Evolutionary conservation across 805 yeast species (phyloP).

Genomic region (Wickerhamomyces bovis): DNA sequence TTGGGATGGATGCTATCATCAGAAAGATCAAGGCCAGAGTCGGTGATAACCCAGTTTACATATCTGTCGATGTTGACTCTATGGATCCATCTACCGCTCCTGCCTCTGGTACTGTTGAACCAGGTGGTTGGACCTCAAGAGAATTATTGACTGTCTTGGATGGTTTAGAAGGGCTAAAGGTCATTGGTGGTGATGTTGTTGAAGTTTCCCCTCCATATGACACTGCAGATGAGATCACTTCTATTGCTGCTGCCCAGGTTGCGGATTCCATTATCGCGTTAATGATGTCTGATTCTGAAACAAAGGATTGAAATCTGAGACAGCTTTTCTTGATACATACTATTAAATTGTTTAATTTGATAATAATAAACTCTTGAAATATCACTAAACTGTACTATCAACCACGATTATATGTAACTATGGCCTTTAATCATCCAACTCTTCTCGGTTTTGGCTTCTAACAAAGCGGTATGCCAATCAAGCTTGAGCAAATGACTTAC

Average conservation of each 20-base stretch:
- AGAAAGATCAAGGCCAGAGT: conserved; percentile 30
- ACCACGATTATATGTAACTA: too few relatives aligned
- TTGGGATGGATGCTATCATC: conserved; percentile 35
- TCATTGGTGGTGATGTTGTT: conserved; percentile 47
- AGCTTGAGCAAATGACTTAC: conserved; percentile 32
- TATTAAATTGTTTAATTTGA: too few relatives aligned
- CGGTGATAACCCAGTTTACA: conserved; percentile 37
- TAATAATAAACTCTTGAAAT: too few relatives aligned
- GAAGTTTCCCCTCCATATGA: conserved; percentile 60
- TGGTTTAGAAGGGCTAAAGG: conserved; percentile 38
- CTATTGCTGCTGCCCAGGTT: conserved; percentile 60
- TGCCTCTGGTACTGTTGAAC: conserved; percentile 48
- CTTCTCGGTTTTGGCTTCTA: conserved; percentile 30
- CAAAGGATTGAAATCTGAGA: neutral
- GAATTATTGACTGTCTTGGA: conserved; percentile 39
- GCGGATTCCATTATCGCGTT: conserved; percentile 42
- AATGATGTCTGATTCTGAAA: conserved; percentile 28
- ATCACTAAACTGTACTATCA: too few relatives aligned
- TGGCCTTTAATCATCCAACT: neutral
- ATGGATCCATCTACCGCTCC: conserved; percentile 49
- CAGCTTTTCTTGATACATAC: too few relatives aligned
- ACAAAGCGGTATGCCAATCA: conserved; percentile 40
- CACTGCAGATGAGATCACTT: conserved; percentile 58
- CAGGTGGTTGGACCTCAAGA: conserved; percentile 46
- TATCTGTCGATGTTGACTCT: conserved; percentile 45